Base-by-base conservation (phyloP, 2,329 filamentous ascomycete genomes). In the Periconia digitata region DNA sequence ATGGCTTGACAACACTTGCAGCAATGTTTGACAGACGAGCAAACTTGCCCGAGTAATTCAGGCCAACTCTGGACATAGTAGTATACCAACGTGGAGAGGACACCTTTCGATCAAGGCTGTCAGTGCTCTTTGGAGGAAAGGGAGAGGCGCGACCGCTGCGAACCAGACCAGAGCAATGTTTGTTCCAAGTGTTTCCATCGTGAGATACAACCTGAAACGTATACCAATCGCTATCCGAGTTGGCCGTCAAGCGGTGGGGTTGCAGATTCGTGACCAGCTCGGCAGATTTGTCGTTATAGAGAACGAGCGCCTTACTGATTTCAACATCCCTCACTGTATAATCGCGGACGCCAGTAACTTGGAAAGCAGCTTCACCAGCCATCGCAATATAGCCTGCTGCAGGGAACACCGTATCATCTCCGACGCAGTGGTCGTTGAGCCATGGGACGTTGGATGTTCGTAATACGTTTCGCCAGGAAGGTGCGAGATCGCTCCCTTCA, bases 401-500 rank as follows among this genome's bases (percentile, higher is more conserved):
- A 0, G 77, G 77, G 36, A 75, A 75, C 1, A 79, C 55, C 1
- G 72, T 56, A 4, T 70, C 60, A 1, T 59, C 56, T 2, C 69
- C 62, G 1, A 80, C 15, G 1, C 36, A 63, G 52, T 81, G 75
- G 35, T 76, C 74, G 0, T 55, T 50, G 2, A 79, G 41, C 78
- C 78, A 81, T 0, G 73, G 69, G 0, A 68, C 50, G 0, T 62
- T 53, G 1, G 18, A 17, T 34, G 72, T 41, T 3, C 61, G 56
- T 3, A 78, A 51, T 1, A 42, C 10, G 8, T 47, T 41, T 27
- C 40, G 18, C 49, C 49, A 54, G 2, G 24, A 23, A 6, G 20
- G 64, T 24, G 7, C 56, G 48, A 10, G 59, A 3, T 10, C 17
- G 8, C 48, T 34, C 60, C 61, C 47, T 74, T 72, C 24, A 60